Evolutionary conservation across 2,329 filamentous ascomycete species (phyloP).

Genomic region (Polytolypa hystricis): DNA sequence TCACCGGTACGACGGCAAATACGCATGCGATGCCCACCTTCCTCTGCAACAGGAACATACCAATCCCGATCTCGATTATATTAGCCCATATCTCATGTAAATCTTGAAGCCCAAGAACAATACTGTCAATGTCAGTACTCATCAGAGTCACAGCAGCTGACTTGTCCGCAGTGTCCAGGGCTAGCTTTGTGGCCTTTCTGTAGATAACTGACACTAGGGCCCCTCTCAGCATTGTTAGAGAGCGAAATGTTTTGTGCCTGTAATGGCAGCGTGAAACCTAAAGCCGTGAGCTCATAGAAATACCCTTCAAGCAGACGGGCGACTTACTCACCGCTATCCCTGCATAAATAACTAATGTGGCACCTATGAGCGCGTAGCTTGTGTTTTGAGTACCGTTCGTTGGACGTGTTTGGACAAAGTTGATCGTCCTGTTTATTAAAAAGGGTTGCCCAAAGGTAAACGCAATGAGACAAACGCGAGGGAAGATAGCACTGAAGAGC

Average conservation of each 20-base stretch:
- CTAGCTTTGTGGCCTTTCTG: conserved; percentile 28
- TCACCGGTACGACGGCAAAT: conserved; percentile 33
- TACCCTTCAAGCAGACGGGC: background rate
- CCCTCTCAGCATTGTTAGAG: conserved; percentile 34
- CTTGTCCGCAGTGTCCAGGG: conserved; percentile 24
- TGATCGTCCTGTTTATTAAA: conserved; percentile 28
- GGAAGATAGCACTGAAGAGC: conserved; percentile 23
- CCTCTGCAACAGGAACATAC: conserved; percentile 31
- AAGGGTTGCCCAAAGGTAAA: conserved; percentile 30
- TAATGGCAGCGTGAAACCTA: conserved; percentile 31
- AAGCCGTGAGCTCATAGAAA: background rate
- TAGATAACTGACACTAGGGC: conserved; percentile 41
- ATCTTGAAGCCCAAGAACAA: conserved; percentile 29
- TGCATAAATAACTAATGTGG: conserved; percentile 32
- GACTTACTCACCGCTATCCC: conserved; percentile 27
- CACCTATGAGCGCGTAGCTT: conserved; percentile 35
- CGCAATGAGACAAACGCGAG: conserved; percentile 24
- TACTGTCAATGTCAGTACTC: conserved; percentile 37
- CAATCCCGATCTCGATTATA: conserved; percentile 34
- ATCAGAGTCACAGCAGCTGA: conserved; percentile 34
- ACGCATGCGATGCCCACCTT: conserved; percentile 35
- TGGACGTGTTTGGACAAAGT: conserved; percentile 21
- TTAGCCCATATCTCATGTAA: conserved; percentile 39
- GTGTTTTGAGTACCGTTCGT: conserved; percentile 20
- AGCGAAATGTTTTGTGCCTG: conserved; percentile 32